Conservation (phyloP, 257 asterid species). For the Datura wrightii region DNA sequence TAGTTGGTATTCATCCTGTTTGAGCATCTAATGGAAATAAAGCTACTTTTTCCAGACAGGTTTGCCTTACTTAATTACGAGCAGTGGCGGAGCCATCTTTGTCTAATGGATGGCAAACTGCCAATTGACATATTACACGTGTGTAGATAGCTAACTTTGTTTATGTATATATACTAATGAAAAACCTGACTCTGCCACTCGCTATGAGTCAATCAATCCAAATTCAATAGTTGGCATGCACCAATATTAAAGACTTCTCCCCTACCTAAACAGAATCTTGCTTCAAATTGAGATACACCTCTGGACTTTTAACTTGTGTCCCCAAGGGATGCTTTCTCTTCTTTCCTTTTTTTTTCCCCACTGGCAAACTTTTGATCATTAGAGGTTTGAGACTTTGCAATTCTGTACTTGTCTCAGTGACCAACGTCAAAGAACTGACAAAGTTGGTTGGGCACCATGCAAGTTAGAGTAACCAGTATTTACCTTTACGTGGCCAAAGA, state of each 20-base stretch:
- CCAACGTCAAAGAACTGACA: neutral
- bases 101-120: neutral
- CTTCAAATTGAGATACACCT: conserved; percentile 25
- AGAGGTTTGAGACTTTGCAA: neutral
- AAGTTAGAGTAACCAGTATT: neutral
- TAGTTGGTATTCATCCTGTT: conserved; percentile 30
- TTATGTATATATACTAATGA: neutral
- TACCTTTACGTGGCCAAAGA: no score
- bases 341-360: neutral
- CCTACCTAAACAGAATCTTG: conserved; percentile 37
- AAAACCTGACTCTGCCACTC: neutral
- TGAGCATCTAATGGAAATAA: conserved; percentile 28
- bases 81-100: conserved; percentile 14
- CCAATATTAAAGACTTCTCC: conserved; percentile 27
- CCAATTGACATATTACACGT: neutral
- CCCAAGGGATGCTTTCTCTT: conserved; percentile 1
- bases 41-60: conserved; percentile 41
- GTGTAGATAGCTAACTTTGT: neutral
- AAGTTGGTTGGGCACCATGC: neutral
- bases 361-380: neutral
- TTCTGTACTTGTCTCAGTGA: neutral
- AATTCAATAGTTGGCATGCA: conserved; percentile 12
- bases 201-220: conserved; percentile 21
- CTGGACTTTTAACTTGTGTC: neutral
- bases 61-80: conserved; percentile 16